These are phyloP conservation scores for Coniochaeta sp. DNA, from an alignment of 2,329 filamentous ascomycete genomes.

Conservation along the genomic window DNA sequence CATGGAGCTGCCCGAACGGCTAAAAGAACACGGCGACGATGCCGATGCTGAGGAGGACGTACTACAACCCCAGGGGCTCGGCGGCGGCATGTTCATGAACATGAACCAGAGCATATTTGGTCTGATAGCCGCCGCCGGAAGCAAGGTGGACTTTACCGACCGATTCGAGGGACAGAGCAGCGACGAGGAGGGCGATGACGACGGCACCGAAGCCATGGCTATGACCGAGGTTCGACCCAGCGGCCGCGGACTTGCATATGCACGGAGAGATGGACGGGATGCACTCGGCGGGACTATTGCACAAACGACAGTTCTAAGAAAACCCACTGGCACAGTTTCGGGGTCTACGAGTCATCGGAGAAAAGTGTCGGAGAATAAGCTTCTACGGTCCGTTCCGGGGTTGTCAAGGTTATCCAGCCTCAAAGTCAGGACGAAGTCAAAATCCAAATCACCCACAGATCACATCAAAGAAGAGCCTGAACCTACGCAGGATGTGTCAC, in stretches of 20 bases:
- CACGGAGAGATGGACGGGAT: constrained; percentile 5
- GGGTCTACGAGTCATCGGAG: constrained; percentile 36
- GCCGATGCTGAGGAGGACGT: constrained; percentile 43
- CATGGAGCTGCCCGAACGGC: constrained; percentile 46
- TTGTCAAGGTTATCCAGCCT: constrained; percentile 35
- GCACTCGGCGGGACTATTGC: constrained; percentile 19
- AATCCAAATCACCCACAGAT: constrained; percentile 20
- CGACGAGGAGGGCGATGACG: constrained; percentile 64
- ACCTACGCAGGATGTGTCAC: constrained; percentile 13
- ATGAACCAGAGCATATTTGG: constrained; percentile 95
- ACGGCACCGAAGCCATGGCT: constrained; percentile 16
- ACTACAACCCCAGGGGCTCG: constrained; percentile 30
- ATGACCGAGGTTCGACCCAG: constrained; percentile 14
- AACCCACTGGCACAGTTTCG: not conserved
- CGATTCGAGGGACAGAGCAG: constrained; percentile 74
- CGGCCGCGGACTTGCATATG: constrained; percentile 6
- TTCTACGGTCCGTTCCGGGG: constrained; percentile 59
- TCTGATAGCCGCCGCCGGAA: constrained; percentile 82
- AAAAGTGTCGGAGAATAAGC: constrained; percentile 57
- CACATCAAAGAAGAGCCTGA: constrained; percentile 23
- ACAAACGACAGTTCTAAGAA: constrained; percentile 32
- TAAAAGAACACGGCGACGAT: constrained; percentile 41
- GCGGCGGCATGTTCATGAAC: constrained; percentile 52
- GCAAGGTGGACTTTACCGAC: constrained; percentile 72
- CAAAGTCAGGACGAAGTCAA: constrained; percentile 29